Evolutionary conservation across 352 stramenopile species (phyloP).

Genomic region (Pythium oligandrum): DNA sequence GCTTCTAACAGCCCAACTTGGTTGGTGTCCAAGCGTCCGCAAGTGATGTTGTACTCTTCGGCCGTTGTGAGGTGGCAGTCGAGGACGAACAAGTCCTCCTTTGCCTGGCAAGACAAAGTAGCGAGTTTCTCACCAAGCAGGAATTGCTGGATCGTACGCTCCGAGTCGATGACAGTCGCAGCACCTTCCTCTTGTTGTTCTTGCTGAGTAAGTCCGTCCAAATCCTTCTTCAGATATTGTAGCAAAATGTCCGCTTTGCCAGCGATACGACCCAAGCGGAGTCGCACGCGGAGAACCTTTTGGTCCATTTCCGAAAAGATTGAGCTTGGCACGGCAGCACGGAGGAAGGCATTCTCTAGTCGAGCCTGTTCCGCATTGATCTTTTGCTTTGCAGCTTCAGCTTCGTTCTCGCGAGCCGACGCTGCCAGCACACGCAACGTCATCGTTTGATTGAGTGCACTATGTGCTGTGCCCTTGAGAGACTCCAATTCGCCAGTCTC

Average conservation of each 20-base stretch:
- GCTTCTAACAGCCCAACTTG: conserved; percentile 41
- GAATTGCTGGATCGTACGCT: conserved; percentile 44
- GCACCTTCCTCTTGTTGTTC: conserved; percentile 32
- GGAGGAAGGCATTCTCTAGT: conserved; percentile 65
- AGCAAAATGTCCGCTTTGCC: conserved; percentile 71
- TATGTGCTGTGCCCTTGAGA: conserved; percentile 69
- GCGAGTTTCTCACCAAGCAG: conserved; percentile 58
- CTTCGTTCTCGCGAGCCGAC: conserved; percentile 56
- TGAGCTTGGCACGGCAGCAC: conserved; percentile 55
- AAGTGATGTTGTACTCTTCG: conserved; percentile 38
- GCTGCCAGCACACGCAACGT: conserved; percentile 53
- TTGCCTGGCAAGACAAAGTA: conserved; percentile 48
- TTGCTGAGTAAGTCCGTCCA: conserved; percentile 39
- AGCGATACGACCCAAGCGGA: conserved; percentile 55
- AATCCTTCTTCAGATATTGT: conserved; percentile 58
- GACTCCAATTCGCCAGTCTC: conserved; percentile 69
- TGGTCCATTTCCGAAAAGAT: conserved; percentile 76
- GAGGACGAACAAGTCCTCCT: conserved; percentile 70
- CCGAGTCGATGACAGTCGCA: conserved; percentile 22
- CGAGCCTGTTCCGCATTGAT: conserved; percentile 60
- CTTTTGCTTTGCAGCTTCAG: conserved; percentile 63
- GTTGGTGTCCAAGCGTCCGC: conserved; percentile 36
- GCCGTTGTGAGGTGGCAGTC: conserved; percentile 69
- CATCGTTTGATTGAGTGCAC: conserved; percentile 73
- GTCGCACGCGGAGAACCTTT: conserved; percentile 62